A percentile compares a stretch with the other conserved stretches of the same genome.
Conservation (phyloP, 768 basidiomycete genomes). For the Candolleomyces eurysporus region DNA sequence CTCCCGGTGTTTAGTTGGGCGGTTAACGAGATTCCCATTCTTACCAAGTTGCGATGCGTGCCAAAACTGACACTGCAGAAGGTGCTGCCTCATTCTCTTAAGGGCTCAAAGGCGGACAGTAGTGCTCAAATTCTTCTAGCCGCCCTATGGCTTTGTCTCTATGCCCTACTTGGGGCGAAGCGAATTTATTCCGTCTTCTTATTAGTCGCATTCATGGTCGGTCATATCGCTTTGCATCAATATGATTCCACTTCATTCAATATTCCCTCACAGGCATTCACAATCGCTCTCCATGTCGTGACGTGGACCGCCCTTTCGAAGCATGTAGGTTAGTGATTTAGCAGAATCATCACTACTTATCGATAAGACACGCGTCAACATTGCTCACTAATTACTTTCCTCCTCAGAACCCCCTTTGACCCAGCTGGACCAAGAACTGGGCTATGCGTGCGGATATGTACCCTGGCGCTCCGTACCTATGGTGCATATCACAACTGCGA, state of each 20-base stretch:
- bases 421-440: neutral
- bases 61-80: too few species aligned
- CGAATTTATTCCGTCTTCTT: neutral
- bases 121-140: neutral
- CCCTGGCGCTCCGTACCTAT: neutral
- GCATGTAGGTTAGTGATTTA: too few species aligned
- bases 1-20: too few species aligned
- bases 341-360: neutral
- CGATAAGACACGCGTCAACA: neutral
- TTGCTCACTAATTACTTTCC: neutral
- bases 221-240: neutral
- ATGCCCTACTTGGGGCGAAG: neutral
- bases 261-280: too few species aligned
- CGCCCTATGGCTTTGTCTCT: neutral
- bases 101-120: neutral
- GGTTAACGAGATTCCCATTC: too few species aligned
- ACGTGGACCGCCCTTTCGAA: too few species aligned
- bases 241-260: neutral
- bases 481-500: neutral
- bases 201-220: neutral
- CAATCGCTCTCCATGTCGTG: too few species aligned
- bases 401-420: neutral
- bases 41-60: too few species aligned
- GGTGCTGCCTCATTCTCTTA: neutral
- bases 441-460: neutral